phyloP scores from a whole-genome alignment of 768 basidiomycete genomes.

The Tulasnella calospora region DNA sequence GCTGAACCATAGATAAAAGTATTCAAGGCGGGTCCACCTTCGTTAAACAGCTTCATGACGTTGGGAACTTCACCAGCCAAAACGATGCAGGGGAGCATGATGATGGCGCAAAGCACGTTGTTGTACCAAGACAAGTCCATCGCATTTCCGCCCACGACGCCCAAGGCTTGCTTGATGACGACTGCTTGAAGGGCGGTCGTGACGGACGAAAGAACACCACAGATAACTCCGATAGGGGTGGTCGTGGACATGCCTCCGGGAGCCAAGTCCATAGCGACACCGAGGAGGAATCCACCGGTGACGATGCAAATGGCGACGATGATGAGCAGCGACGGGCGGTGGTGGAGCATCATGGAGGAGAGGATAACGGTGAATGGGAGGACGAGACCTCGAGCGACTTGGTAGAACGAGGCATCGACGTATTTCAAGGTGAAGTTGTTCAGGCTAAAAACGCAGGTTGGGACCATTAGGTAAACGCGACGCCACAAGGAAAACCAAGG shows the following conservation, averaged over 20 bases:
- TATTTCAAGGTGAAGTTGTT: slow-evolving; percentile 90
- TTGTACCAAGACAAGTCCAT: slow-evolving; percentile 88
- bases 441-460: slow-evolving; percentile 46
- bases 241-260: slow-evolving; percentile 21
- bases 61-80: slow-evolving; percentile 69
- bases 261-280: slow-evolving; percentile 66
- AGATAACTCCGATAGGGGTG: slow-evolving; percentile 55
- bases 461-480: slow-evolving; percentile 5
- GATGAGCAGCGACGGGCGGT: slow-evolving; percentile 71
- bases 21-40: slow-evolving; percentile 12
- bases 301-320: slow-evolving; percentile 73
- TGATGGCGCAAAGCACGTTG: slow-evolving; percentile 70
- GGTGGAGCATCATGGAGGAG: slow-evolving; percentile 71
- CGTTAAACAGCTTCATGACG: slow-evolving; percentile 52
- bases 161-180: slow-evolving; percentile 83
- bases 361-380: slow-evolving; percentile 89
- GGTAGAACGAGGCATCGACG: slow-evolving; percentile 92
- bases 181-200: slow-evolving; percentile 89
- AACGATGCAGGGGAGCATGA: slow-evolving; percentile 67
- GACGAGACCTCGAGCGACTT: slow-evolving; percentile 89
- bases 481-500: slow-evolving; percentile 14
- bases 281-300: slow-evolving; percentile 87
- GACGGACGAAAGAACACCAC: slow-evolving; percentile 79
- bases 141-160: slow-evolving; percentile 76
- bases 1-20: slow-evolving; percentile 75